Evolutionary conservation across 106 monocot species (phyloP).

Genomic region (Dactylorhiza incarnata): DNA sequence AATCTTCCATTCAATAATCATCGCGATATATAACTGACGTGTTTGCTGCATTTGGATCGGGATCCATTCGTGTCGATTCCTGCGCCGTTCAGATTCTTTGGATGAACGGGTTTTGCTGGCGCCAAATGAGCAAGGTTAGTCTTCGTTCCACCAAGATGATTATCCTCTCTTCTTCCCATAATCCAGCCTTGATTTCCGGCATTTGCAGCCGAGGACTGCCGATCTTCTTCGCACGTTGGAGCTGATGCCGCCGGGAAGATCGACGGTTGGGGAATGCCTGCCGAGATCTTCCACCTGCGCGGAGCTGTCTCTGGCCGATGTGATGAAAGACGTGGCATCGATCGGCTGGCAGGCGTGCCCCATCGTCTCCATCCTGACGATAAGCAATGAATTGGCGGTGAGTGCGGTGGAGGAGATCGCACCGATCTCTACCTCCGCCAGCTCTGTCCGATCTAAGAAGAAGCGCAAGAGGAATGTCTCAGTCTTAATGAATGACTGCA

Average conservation of each 20-base stretch:
- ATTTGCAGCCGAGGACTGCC: not conserved
- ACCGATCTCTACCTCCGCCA: not conserved
- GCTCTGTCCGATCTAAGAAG: not conserved
- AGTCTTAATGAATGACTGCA: too few relatives aligned
- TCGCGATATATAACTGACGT: not conserved
- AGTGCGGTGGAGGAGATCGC: not conserved
- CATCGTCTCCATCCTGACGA: conserved; percentile 16
- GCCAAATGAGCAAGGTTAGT: not conserved
- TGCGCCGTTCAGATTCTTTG: not conserved
- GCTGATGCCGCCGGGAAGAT: conserved; percentile 7
- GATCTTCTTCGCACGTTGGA: not conserved
- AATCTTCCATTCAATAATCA: not conserved
- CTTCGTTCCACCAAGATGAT: not conserved
- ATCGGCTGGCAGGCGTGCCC: conserved; percentile 22
- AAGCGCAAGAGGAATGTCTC: not conserved
- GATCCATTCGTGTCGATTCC: not conserved
- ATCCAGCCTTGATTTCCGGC: not conserved
- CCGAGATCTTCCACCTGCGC: conserved; percentile 6
- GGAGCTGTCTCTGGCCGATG: conserved; percentile 8
- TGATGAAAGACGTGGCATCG: conserved; percentile 2
- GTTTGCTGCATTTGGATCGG: conserved; percentile 1
- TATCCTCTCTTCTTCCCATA: not conserved
- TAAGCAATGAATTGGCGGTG: not conserved
- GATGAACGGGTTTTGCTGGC: not conserved
- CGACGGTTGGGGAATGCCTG: conserved; percentile 6